Base-by-base conservation (phyloP, 306 rosid species). In the Oxytropis ochrocephala region DNA sequence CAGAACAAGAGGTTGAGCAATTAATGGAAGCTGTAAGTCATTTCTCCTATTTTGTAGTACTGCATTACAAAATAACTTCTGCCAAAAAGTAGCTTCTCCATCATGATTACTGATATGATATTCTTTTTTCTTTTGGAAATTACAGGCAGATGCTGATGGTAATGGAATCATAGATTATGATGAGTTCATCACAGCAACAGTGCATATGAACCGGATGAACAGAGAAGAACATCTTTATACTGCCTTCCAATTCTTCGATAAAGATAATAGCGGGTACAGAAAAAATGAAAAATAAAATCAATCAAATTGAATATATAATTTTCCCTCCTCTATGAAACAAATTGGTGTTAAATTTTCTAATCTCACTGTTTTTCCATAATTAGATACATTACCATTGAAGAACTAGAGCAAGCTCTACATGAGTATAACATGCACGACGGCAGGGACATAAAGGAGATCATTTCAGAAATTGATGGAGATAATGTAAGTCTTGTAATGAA, bases 101-200 rank as follows among this genome's bases (percentile, higher is more conserved):
- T n/a, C 47, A 17, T 6, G 18, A 51, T 24, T 19, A 17, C 46
- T 65, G 4, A 70, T 0, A 19, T 1, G 5, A 0, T 18, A 6
- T 8, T 42, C 47, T 14, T 64, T 47, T 51, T 16, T 66, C 13
- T 32, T 53, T 27, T 14, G 35, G 17, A 43, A 75, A 79, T 61
- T 70, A 72, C 74, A 92, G 98, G 99, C 97, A 42, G 99, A 95
- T 79, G 97, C 95, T 7, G 99, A 95, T 80, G 97, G 99, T n/a
- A 84, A 95, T 43, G 99, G 99, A 64, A 78, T 86, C 24, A 95
- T 95, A 77, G 97, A 95, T 78, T 95, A 95, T 6, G 99, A 91
- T 1, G 99, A 91, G 71, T 95, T 95, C 88, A 95, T 95, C 81
- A 80, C 99, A 39, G 99, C 99, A 69, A 95, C 99, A 12, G 81